Evolutionary conservation across 768 basidiomycete genomes (phyloP).

Genomic region (Boletus rex-veris): DNA sequence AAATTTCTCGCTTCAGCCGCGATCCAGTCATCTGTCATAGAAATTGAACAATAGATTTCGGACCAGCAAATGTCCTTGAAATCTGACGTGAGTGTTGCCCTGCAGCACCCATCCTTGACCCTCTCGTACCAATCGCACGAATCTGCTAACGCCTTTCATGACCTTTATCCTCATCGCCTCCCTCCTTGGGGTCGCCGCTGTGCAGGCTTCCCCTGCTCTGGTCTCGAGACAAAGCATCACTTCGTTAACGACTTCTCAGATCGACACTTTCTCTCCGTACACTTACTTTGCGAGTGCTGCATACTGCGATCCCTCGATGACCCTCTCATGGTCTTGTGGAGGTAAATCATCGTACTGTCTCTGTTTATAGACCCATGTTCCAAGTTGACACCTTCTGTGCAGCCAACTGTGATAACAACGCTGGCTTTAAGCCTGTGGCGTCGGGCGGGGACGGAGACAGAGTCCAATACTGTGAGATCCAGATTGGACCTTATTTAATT

Average conservation of each 20-base stretch:
- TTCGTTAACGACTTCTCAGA: constrained; percentile 36
- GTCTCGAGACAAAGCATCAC: constrained; percentile 35
- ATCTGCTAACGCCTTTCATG: constrained; percentile 26
- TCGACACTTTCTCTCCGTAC: constrained; percentile 43
- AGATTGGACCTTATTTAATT: too few species aligned
- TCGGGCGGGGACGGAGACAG: constrained; percentile 42
- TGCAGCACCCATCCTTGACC: neutral
- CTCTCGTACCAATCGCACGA: too few species aligned
- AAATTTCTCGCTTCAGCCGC: too few species aligned
- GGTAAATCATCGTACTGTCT: constrained; percentile 26
- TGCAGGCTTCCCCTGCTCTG: constrained; percentile 19
- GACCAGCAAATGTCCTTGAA: neutral
- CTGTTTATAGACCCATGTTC: neutral
- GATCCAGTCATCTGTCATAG: too few species aligned
- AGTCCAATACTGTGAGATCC: constrained; percentile 40
- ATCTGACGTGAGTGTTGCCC: neutral
- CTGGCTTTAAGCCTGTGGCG: constrained; percentile 41
- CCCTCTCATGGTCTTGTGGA: constrained; percentile 51
- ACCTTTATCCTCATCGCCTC: neutral
- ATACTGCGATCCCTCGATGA: constrained; percentile 41
- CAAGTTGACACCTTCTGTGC: neutral
- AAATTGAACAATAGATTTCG: too few species aligned
- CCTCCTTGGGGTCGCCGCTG: constrained; percentile 8
- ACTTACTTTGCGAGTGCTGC: constrained; percentile 47
- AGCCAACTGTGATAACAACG: constrained; percentile 43